Evolutionary conservation across 1,284 basidiomycete genomes (phyloP).

Genomic region (Cryptococcus amylolentus): DNA sequence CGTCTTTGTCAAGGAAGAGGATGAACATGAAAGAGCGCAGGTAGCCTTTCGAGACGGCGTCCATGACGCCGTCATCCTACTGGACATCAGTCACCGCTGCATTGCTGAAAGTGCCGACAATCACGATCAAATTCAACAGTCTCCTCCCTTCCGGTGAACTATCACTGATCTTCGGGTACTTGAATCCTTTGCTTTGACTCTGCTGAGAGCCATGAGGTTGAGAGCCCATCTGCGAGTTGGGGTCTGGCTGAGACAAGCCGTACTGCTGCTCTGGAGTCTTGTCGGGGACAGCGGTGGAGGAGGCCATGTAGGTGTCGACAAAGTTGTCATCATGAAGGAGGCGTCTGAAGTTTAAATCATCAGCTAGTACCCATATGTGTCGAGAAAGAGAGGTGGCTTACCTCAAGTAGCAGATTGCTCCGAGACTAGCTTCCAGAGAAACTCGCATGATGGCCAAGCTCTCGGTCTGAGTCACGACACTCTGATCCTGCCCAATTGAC

Average conservation of each 20-base stretch:
- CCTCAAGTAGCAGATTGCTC: conserved; percentile 16
- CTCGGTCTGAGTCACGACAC: conserved; percentile 7
- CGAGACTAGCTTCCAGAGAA: conserved; percentile 9
- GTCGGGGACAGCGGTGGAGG: neutral
- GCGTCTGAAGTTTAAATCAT: conserved; percentile 5
- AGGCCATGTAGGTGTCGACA: conserved; percentile 2
- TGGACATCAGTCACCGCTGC: neutral
- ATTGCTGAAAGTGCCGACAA: neutral
- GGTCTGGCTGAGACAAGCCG: neutral
- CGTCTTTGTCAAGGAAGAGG: conserved; percentile 18
- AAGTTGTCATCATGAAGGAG: conserved; percentile 12
- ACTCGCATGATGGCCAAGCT: conserved; percentile 7
- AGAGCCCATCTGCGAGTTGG: neutral
- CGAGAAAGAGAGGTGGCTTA: too few species aligned
- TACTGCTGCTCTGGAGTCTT: conserved; percentile 2
- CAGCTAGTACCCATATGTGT: too few species aligned
- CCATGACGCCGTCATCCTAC: conserved; percentile 14
- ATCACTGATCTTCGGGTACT: neutral
- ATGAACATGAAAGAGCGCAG: conserved; percentile 21
- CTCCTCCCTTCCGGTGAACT: neutral
- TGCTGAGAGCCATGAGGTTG: neutral
- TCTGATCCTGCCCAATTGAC: conserved; percentile 1
- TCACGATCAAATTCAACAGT: neutral
- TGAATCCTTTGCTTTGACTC: neutral
- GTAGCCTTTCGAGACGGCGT: conserved; percentile 18